Evolutionary conservation across 2,329 filamentous ascomycete species (phyloP), one percentile per base, ranked within the genome.

Genomic region (Cordyceps sp.): DNA sequence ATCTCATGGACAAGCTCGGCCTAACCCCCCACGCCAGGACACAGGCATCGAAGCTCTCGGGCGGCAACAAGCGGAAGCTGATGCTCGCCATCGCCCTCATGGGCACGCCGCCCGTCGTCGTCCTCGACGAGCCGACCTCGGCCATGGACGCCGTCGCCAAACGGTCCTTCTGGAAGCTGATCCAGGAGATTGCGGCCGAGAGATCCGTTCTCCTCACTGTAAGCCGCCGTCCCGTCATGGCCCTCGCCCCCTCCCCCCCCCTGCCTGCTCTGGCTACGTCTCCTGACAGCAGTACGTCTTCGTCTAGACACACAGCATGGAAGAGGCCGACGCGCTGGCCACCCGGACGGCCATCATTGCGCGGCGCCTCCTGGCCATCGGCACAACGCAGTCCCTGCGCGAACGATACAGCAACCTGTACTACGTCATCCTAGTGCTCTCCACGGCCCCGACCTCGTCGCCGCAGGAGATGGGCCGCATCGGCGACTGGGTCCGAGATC

Each of bases 61-160:
- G 84, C 5, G 84, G 85, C 16, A 93, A 92, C 56, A 86, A 90
- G 59, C 65, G 84, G 10, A 93, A 93, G 53, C 60, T 93, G 2
- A 81, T 71, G 4, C 65, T 93, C 0, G 84, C 78, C 1, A 90
- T 93, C 33, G 83, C 85, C 0, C 58, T 93, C 1, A 88, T 92
- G 65, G 84, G 84, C 5, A 86, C 90, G 44, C 84, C 83, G 0
- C 71, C 73, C 0, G 81, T 92, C 0, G 58, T 93, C 1, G 63
- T 93, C 0, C 73, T 93, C 2, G 84, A 93, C 48, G 84, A 93
- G 48, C 84, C 84, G 0, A 78, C 69, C 2, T 82, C 75, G 0
- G 83, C 83, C 2, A 81, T 93, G 64, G 84, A 93, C 43, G 83
- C 84, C 0, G 81, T 81, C 0, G 78, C 81, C 0, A 92, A 93